Evolutionary conservation across 495 filamentous ascomycete species (phyloP).

Genomic region (Rostrohypoxylon terebratum): DNA sequence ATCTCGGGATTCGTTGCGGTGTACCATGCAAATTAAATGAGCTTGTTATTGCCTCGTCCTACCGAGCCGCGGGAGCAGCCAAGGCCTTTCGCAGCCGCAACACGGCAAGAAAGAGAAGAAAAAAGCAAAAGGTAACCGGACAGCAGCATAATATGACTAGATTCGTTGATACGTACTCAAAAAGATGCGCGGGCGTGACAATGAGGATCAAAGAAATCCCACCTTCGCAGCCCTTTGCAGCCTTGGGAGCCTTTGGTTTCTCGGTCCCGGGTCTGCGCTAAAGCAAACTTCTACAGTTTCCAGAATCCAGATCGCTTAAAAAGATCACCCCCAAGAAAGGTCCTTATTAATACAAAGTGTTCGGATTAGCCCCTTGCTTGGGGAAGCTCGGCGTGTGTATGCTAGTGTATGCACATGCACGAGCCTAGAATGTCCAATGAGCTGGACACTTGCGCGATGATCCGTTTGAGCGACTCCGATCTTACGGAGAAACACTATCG

Average conservation of each 20-base stretch:
- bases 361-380: slow-evolving; percentile 28
- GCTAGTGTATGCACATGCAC: slow-evolving; percentile 20
- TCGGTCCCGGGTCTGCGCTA: slow-evolving; percentile 43
- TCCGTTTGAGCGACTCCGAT: slow-evolving; percentile 21
- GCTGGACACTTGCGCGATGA: slow-evolving; percentile 26
- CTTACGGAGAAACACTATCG: slow-evolving; percentile 34
- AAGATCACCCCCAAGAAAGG: background rate
- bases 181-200: slow-evolving; percentile 16
- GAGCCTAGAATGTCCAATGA: slow-evolving; percentile 25
- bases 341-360: background rate
- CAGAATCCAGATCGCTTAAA: slow-evolving; percentile 29
- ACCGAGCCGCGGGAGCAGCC: slow-evolving; percentile 25
- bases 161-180: slow-evolving; percentile 12
- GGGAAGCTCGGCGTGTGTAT: slow-evolving; percentile 25
- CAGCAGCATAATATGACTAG: slow-evolving; percentile 42
- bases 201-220: slow-evolving; percentile 30
- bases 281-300: slow-evolving; percentile 33
- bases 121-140: slow-evolving; percentile 16
- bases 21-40: slow-evolving; percentile 45
- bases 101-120: background rate
- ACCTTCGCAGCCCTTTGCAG: background rate
- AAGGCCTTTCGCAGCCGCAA: slow-evolving; percentile 35
- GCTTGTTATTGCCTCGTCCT: slow-evolving; percentile 42
- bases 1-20: slow-evolving; percentile 44
- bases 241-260: slow-evolving; percentile 10